These are phyloP conservation scores for Annona squamosa DNA, from an alignment of 164 flowering plant species.

Conservation along the genomic window DNA sequence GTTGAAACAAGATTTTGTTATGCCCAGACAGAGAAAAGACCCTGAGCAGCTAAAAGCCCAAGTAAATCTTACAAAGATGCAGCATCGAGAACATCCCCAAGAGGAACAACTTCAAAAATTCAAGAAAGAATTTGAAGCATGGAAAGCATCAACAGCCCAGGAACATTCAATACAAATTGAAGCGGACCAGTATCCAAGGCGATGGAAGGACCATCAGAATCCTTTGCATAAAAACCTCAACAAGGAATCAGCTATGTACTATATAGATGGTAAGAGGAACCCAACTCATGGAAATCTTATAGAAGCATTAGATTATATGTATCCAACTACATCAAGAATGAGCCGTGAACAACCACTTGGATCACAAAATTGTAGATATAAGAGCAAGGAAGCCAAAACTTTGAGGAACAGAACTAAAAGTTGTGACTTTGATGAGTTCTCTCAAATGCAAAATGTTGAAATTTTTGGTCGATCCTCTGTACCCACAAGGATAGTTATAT, in stretches of 20 bases:
- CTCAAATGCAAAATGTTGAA: conserved; percentile 12
- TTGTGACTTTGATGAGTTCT: conserved; percentile 28
- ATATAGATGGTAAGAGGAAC: conserved; percentile 23
- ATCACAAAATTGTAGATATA: conserved; percentile 18
- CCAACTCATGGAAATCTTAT: conserved; percentile 19
- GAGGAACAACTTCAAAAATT: conserved; percentile 92
- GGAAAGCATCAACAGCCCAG: conserved; percentile 70
- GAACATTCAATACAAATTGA: conserved; percentile 60
- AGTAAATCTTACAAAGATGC: conserved; percentile 29
- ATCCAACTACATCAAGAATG: conserved; percentile 12
- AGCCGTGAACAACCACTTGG: conserved; percentile 11
- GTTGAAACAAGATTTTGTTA: conserved; percentile 18
- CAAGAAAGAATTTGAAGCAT: conserved; percentile 94
- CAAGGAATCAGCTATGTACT: conserved; percentile 38
- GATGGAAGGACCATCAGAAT: conserved; percentile 16
- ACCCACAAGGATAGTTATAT: conserved; percentile 69
- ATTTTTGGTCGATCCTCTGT: conserved; percentile 26
- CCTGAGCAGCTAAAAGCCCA: conserved; percentile 19
- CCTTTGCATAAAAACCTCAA: conserved; percentile 48
- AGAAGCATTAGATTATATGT: conserved; percentile 14
- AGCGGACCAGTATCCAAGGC: conserved; percentile 28
- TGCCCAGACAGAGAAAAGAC: conserved; percentile 14
- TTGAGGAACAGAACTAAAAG: conserved; percentile 24
- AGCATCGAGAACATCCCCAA: conserved; percentile 82
- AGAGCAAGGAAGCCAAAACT: conserved; percentile 20